phyloP scores from a whole-genome alignment of 148 eudicot species.

The Persicaria tinctoria region DNA sequence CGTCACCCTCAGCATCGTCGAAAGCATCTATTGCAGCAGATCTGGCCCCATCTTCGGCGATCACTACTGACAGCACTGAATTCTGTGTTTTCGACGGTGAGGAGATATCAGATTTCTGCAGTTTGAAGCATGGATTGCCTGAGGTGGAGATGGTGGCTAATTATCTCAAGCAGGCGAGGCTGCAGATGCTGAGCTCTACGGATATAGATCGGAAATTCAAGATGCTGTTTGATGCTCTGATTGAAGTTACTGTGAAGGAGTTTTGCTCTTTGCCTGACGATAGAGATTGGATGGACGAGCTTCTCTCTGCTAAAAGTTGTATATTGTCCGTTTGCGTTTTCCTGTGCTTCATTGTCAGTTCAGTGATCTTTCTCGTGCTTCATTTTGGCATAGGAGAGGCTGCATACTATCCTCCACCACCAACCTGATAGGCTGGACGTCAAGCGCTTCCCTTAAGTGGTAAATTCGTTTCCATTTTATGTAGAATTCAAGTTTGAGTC shows the following conservation, averaged over 20 bases:
- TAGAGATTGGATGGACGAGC: constrained; percentile 22
- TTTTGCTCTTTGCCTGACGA: constrained; percentile 33
- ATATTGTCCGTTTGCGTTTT: constrained; percentile 22
- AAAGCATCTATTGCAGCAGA: constrained; percentile 22
- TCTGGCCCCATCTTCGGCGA: constrained; percentile 26
- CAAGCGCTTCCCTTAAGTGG: neutral
- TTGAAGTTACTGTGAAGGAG: constrained; percentile 36
- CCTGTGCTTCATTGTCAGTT: constrained; percentile 20
- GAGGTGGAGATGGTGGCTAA: constrained; percentile 39
- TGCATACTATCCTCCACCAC: constrained; percentile 7
- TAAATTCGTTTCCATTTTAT: neutral
- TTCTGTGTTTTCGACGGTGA: neutral
- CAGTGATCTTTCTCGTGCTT: neutral
- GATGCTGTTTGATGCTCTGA: constrained; percentile 40
- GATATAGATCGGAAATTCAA: constrained; percentile 28
- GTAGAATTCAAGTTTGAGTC: neutral
- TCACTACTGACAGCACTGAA: constrained; percentile 12
- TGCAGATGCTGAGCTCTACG: constrained; percentile 26
- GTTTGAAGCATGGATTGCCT: neutral
- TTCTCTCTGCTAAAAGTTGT: constrained; percentile 22
- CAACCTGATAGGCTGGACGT: neutral
- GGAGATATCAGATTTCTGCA: neutral
- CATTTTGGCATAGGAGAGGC: neutral
- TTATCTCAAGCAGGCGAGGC: constrained; percentile 40
- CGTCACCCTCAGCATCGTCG: constrained; percentile 6